Base-by-base conservation (phyloP, 176 grass and related monocot species). In the Carex kokanica region DNA sequence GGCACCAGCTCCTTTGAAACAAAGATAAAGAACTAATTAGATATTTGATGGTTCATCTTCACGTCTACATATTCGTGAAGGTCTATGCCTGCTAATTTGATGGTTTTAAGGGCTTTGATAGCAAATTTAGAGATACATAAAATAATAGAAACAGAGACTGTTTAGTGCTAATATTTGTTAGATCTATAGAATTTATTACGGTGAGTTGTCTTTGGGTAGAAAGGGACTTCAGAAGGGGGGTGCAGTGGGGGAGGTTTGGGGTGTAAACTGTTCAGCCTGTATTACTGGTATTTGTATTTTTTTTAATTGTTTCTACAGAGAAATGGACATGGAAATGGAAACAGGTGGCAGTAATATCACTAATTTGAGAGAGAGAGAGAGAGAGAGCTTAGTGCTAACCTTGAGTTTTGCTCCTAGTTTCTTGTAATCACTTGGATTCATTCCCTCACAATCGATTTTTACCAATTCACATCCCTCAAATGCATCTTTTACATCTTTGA, bases 381-480 rank as follows among this genome's bases (percentile, higher is more conserved):
- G 34, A 45, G 66, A 82, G 54, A 4, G 29, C 15, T 83, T 79
- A 23, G 68, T 61, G 41, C 66, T 25, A 66, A 95, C 93, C 91
- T 89, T 98, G 51, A 98, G 86, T 88, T 98, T 98, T 87, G 91
- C 96, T 84, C 91, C 90, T 64, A 95, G 90, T 89, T 95, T 98
- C 86, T 98, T 98, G 87, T 95, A 95, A 88, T 98, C 96, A n/a
- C 92, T 98, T 86, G 92, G 86, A 79, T 98, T 80, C 93, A 98
- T 91, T 38, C 96, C 91, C 79, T 95, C 81, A 12, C 96, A 98
- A 82, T 91, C 81, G 71, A 98, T 88, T 82, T 93, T 95, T 27
- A 87, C 91, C 49, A 95, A 69, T 69, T 98, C 96, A 71, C 67
- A 90, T 88, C 68, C 92, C 86, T 98, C 93, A 83, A 95, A 98